Percentiles rank a stretch among this genome's conserved stretches.
phyloP scores from a whole-genome alignment of 352 stramenopile genomes.

The Pythium scleroteichum region DNA sequence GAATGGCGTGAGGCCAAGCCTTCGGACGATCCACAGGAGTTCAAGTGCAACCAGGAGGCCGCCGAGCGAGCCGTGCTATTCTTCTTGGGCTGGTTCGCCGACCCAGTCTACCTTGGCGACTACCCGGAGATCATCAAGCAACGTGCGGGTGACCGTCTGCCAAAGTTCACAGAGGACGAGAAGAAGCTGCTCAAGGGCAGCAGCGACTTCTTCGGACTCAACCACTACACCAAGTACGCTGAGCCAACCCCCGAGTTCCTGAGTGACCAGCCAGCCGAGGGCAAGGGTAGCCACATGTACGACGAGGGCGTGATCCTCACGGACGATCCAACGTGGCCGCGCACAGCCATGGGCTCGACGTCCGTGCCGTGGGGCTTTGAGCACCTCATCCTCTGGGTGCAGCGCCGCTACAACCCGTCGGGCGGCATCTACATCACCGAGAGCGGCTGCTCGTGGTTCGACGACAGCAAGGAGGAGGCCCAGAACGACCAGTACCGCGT shows the following conservation, averaged over 20 bases:
- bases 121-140: slow-evolving; percentile 92
- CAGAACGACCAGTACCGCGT: slow-evolving; percentile 71
- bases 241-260: slow-evolving; percentile 45
- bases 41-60: slow-evolving; percentile 59
- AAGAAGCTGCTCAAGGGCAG: slow-evolving; percentile 69
- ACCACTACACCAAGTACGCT: slow-evolving; percentile 88
- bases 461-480: neutral
- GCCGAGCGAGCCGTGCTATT: slow-evolving; percentile 83
- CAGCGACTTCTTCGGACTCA: slow-evolving; percentile 94
- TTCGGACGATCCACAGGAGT: slow-evolving; percentile 45
- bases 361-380: slow-evolving; percentile 76
- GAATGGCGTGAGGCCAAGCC: slow-evolving; percentile 86
- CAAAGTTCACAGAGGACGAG: slow-evolving; percentile 86
- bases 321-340: slow-evolving; percentile 52
- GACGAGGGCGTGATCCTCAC: slow-evolving; percentile 46
- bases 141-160: slow-evolving; percentile 77
- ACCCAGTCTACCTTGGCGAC: slow-evolving; percentile 91
- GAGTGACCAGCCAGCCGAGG: slow-evolving; percentile 29
- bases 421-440: slow-evolving; percentile 89
- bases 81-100: slow-evolving; percentile 88
- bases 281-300: slow-evolving; percentile 34
- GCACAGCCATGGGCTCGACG: slow-evolving; percentile 84
- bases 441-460: slow-evolving; percentile 81
- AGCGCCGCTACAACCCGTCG: slow-evolving; percentile 70
- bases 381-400: slow-evolving; percentile 86